Base-by-base conservation (phyloP, 2,329 filamentous ascomycete species). In the Diaporthe citri region DNA sequence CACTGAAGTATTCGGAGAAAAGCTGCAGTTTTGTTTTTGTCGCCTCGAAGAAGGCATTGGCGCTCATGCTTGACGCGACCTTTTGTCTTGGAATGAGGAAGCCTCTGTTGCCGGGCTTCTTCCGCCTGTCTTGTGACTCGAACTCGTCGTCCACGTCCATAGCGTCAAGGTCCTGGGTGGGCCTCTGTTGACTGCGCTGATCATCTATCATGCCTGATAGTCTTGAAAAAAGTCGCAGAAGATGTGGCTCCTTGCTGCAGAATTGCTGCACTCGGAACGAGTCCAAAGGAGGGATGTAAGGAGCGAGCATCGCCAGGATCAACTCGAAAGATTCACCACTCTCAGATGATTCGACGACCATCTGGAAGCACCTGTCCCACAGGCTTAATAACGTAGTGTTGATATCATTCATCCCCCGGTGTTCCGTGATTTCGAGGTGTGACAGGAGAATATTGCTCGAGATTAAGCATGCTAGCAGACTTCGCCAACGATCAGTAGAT, bases 71-170 rank as follows among this genome's bases (percentile, higher is more conserved):
- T 56, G 90, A 80, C 17, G 86, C 81, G 9, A 83, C 80, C 57
- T 86, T 86, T 28, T 85, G 84, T 25, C 89, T 86, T 56, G 90
- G 86, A 56, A 91, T 80, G 22, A 88, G 80, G 28, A 82, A 78
- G 1, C 77, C 74, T 43, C 83, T 84, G 41, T 85, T 81, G 1
- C 80, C 76, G 22, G 82, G 80, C 66, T 85, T 86, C 36, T 81
- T 84, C 34, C 86, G 86, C 76, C 88, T 91, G 71, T 85, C 85
- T 77, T 93, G 90, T 0, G 91, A 91, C 55, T 90, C 89, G 72
- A 93, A 91, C 2, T 90, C 89, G 17, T 88, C 87, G 78, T 95
- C 93, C 7, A 95, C 79, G 73, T 94, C 92, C 91, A 94, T 93
- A 8, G 87, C 80, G 77, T 93, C 90, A 3, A 84, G 77, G 13